phyloP scores from a whole-genome alignment of 202 grass and related monocot genomes.

The Elaeis oleifera region DNA sequence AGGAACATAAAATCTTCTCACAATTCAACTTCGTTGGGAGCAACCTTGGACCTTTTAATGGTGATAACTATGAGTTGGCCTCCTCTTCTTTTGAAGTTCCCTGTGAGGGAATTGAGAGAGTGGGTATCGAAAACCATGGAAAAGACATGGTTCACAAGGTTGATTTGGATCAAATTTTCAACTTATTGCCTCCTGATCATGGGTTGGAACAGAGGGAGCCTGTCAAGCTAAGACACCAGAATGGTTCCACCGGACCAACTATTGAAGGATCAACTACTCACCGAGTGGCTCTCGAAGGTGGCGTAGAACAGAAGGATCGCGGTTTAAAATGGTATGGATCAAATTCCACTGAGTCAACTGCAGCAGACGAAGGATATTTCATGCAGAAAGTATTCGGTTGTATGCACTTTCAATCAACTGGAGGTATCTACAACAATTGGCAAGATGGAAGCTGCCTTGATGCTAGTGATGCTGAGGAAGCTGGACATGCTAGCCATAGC shows the following conservation, averaged over 20 bases:
- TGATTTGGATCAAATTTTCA: slow-evolving; percentile 15
- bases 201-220: slow-evolving; percentile 26
- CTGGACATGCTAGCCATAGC: slow-evolving; percentile 9
- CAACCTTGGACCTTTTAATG: slow-evolving; percentile 12
- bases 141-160: slow-evolving; percentile 2
- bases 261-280: slow-evolving; percentile 11
- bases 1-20: slow-evolving; percentile 15
- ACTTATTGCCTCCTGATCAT: slow-evolving; percentile 22
- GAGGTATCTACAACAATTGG: not conserved
- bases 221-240: not conserved
- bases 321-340: slow-evolving; percentile 16
- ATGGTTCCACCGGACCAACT: not conserved
- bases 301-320: slow-evolving; percentile 6
- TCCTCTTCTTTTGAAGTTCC: slow-evolving; percentile 22
- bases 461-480: slow-evolving; percentile 3
- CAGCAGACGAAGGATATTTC: slow-evolving; percentile 11
- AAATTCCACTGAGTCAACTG: slow-evolving; percentile 3
- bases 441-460: not conserved
- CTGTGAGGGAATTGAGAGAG: slow-evolving; percentile 7
- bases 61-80: not conserved
- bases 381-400: not conserved
- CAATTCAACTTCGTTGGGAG: slow-evolving; percentile 11
- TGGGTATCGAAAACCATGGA: slow-evolving; percentile 7
- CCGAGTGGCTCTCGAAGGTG: slow-evolving; percentile 3
- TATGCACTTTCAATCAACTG: not conserved